phyloP scores from a whole-genome alignment of 306 rosid species.

The Cicer judaicum region DNA sequence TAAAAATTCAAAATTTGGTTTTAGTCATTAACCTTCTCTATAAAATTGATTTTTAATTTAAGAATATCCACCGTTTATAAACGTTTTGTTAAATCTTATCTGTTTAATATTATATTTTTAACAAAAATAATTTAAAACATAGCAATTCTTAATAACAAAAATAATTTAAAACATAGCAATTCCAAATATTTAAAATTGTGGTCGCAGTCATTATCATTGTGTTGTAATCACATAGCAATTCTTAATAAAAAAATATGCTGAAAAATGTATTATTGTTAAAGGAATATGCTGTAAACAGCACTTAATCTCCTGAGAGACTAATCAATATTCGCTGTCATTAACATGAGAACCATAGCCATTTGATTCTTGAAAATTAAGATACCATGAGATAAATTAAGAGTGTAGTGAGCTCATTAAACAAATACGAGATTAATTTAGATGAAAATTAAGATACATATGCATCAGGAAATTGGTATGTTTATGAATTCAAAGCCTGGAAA shows the following conservation, averaged over 20 bases:
- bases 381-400: neutral
- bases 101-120: too few species aligned
- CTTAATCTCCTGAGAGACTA: slow-evolving; percentile 26
- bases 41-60: too few species aligned
- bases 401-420: neutral
- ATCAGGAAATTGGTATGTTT: neutral
- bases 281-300: slow-evolving; percentile 29
- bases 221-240: too few species aligned
- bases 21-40: too few species aligned
- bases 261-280: neutral
- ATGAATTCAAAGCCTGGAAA: too few species aligned
- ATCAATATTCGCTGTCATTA: slow-evolving; percentile 1
- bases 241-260: neutral
- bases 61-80: too few species aligned
- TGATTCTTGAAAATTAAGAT: neutral
- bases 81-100: too few species aligned
- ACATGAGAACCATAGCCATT: slow-evolving; percentile 17
- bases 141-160: too few species aligned
- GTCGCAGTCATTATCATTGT: too few species aligned
- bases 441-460: neutral
- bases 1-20: too few species aligned
- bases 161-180: too few species aligned
- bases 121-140: too few species aligned
- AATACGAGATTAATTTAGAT: neutral
- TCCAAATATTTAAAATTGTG: neutral